Evolutionary conservation across 2,329 filamentous ascomycete species (phyloP).

Genomic region (Lizonia empirigonia): DNA sequence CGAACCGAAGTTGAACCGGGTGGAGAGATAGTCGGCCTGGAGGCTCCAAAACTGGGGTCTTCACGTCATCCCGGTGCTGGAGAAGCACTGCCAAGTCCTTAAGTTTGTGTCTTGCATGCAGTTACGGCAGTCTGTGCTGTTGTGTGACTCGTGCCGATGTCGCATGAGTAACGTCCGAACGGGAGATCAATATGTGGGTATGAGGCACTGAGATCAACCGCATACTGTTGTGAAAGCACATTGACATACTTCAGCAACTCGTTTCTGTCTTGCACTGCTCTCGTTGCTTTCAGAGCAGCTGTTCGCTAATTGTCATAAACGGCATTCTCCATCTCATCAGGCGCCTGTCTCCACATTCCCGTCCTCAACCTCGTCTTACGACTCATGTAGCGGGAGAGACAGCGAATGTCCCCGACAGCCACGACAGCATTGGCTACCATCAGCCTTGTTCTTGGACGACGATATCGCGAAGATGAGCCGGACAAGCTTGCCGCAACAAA

Average conservation of each 20-base stretch:
- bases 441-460: background rate
- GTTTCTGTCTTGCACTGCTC: background rate
- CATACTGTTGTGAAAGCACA: background rate
- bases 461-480: conserved; percentile 7
- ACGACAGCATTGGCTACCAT: background rate
- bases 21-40: conserved; percentile 17
- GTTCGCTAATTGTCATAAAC: background rate
- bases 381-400: conserved; percentile 12
- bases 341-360: conserved; percentile 1
- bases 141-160: conserved; percentile 8
- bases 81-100: conserved; percentile 30
- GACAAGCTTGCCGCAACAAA: conserved; percentile 1
- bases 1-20: conserved; percentile 34
- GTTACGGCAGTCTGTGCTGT: conserved; percentile 9
- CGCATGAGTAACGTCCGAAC: background rate
- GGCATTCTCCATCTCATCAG: background rate
- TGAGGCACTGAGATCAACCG: conserved; percentile 1
- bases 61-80: conserved; percentile 21
- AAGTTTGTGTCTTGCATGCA: conserved; percentile 22
- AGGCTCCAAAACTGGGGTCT: conserved; percentile 16
- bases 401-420: conserved; percentile 12
- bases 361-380: background rate
- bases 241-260: background rate
- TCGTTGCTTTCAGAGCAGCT: background rate
- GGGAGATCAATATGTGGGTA: background rate